Percentiles rank a stretch among this genome's conserved stretches.
These are phyloP conservation scores for Aeschynomene evenia DNA, from an alignment of 306 rosid species.

Conservation along the genomic window DNA sequence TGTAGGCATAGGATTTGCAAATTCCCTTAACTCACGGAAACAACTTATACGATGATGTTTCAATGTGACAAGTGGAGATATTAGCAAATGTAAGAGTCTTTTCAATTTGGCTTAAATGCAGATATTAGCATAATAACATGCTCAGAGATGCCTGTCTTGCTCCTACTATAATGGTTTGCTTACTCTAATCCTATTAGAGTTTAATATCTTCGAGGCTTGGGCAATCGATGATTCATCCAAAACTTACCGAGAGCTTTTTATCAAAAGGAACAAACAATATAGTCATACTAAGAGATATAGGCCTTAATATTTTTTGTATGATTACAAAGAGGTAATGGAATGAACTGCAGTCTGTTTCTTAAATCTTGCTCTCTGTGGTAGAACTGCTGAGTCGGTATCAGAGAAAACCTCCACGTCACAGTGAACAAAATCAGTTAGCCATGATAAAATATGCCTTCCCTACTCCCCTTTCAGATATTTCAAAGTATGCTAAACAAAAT, in stretches of 20 bases:
- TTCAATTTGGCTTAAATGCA: background rate
- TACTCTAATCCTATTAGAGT: background rate
- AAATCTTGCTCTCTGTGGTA: background rate
- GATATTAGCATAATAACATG: background rate
- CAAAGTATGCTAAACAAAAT: background rate
- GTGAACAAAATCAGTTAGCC: background rate
- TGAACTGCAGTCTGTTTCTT: slow-evolving; percentile 2
- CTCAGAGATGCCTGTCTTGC: background rate
- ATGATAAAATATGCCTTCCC: background rate
- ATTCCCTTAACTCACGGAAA: background rate
- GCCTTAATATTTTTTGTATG: background rate
- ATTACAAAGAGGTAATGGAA: background rate
- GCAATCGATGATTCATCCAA: background rate
- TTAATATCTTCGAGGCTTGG: background rate
- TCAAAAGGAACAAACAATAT: background rate
- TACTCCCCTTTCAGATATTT: background rate
- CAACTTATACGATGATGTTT: background rate
- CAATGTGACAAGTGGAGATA: background rate
- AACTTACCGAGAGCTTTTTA: background rate
- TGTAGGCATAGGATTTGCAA: background rate
- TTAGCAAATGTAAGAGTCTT: background rate
- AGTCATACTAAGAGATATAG: background rate
- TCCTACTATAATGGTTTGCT: background rate
- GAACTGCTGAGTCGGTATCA: background rate
- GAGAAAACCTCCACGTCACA: background rate